Conservation (phyloP, 1,284 basidiomycete species). For the Coriolopsis trogii region DNA sequence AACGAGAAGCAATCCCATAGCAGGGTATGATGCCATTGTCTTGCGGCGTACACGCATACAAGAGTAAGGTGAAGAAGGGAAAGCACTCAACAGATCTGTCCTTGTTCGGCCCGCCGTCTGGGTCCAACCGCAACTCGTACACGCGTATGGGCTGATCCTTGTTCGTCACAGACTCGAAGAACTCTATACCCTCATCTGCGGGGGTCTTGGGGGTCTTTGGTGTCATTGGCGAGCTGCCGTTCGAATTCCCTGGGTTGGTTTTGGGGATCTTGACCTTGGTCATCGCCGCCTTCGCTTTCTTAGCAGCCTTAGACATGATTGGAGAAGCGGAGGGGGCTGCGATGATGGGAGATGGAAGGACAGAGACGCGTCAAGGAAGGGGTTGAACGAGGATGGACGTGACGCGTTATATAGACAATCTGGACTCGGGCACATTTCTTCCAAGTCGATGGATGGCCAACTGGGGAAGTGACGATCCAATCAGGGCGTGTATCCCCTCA, state of each 20-base stretch:
- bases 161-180: constrained; percentile 67
- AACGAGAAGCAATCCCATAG: neutral
- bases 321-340: neutral
- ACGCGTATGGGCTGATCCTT: constrained; percentile 75
- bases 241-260: constrained; percentile 5
- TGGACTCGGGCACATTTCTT: constrained; percentile 14
- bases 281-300: constrained; percentile 25
- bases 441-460: constrained; percentile 11
- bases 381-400: constrained; percentile 5
- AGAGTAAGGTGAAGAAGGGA: neutral
- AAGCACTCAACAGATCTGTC: constrained; percentile 72
- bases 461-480: constrained; percentile 19
- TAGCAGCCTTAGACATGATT: constrained; percentile 24
- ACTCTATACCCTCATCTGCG: constrained; percentile 88
- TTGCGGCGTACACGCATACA: neutral
- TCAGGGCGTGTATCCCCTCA: constrained; percentile 10
- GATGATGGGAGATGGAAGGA: constrained; percentile 3
- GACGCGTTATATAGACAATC: constrained; percentile 20
- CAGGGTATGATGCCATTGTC: no score
- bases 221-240: constrained; percentile 27
- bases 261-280: constrained; percentile 31
- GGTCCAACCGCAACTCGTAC: constrained; percentile 83
- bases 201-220: constrained; percentile 78
- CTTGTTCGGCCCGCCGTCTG: constrained; percentile 88
- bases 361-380: constrained; percentile 10